These are phyloP conservation scores for Geoglossum cookeanum DNA, from an alignment of 2,329 filamentous ascomycete species.

Conservation along the genomic window DNA sequence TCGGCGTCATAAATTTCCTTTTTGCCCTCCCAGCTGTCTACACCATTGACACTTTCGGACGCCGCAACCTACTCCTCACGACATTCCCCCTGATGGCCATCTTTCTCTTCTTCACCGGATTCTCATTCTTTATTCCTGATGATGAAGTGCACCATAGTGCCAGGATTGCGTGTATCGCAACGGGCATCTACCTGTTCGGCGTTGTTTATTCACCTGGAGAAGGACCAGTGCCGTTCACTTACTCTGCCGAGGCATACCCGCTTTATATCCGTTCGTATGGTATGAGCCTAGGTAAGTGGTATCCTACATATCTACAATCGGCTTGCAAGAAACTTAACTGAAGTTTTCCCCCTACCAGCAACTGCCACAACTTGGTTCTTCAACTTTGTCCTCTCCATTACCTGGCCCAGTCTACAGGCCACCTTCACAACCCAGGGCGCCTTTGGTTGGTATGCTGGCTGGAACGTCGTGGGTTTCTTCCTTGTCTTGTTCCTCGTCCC, in stretches of 20 bases:
- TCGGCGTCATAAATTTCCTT: slow-evolving; percentile 44
- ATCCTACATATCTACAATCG: not conserved
- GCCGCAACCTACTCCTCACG: slow-evolving; percentile 40
- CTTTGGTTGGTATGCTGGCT: slow-evolving; percentile 30
- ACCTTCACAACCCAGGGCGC: slow-evolving; percentile 28
- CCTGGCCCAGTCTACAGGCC: slow-evolving; percentile 28
- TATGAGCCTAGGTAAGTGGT: slow-evolving; percentile 23
- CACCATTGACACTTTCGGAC: slow-evolving; percentile 49
- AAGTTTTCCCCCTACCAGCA: not conserved
- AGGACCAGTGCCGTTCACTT: slow-evolving; percentile 46
- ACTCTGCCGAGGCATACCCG: slow-evolving; percentile 47
- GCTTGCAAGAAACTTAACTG: not conserved
- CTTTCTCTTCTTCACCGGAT: slow-evolving; percentile 32
- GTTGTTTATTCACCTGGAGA: slow-evolving; percentile 39
- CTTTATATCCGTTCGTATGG: slow-evolving; percentile 41
- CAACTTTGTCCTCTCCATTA: slow-evolving; percentile 19
- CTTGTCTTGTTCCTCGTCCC: slow-evolving; percentile 11
- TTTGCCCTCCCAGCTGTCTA: slow-evolving; percentile 44
- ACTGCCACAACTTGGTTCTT: slow-evolving; percentile 7
- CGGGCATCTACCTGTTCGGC: slow-evolving; percentile 31
- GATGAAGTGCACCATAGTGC: slow-evolving; percentile 12
- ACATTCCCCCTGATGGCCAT: slow-evolving; percentile 46
- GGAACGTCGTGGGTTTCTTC: slow-evolving; percentile 29
- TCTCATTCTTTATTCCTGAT: slow-evolving; percentile 31
- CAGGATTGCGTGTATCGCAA: slow-evolving; percentile 23